phyloP scores from a whole-genome alignment of 2,329 filamentous ascomycete genomes.

The Colletotrichum tofieldiae region DNA sequence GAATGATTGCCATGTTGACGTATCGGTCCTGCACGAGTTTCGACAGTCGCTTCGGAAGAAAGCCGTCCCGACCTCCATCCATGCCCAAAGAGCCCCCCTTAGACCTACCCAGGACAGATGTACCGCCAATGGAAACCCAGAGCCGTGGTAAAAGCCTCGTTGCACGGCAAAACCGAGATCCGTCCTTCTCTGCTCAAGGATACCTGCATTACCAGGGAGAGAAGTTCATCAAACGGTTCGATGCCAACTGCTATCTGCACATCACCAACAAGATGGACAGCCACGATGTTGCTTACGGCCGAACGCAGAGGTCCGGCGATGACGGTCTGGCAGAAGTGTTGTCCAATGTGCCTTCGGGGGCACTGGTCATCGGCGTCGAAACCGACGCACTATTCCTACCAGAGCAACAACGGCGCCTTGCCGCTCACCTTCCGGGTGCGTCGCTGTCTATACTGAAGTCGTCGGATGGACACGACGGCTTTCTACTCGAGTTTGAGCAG shows the following conservation, averaged over 20 bases:
- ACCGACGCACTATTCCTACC: conserved; percentile 54
- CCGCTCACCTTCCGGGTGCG: conserved; percentile 49
- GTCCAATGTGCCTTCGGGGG: conserved; percentile 45
- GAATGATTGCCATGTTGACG: conserved; percentile 58
- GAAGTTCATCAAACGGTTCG: conserved; percentile 56
- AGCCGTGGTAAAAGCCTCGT: not conserved
- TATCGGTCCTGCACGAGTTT: conserved; percentile 55
- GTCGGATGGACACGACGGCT: conserved; percentile 54
- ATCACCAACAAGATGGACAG: conserved; percentile 56
- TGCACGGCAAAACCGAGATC: conserved; percentile 30
- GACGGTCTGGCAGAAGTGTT: conserved; percentile 46
- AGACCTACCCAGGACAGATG: conserved; percentile 62
- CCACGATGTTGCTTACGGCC: conserved; percentile 52
- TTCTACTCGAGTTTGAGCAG: conserved; percentile 55
- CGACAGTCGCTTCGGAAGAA: conserved; percentile 53
- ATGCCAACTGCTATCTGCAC: conserved; percentile 58
- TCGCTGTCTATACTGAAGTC: conserved; percentile 49
- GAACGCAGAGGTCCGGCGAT: conserved; percentile 56
- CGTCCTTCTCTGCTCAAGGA: conserved; percentile 53
- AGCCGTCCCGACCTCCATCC: conserved; percentile 69
- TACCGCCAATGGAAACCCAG: not conserved
- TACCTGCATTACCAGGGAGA: conserved; percentile 57
- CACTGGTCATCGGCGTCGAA: conserved; percentile 54
- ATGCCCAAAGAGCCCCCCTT: conserved; percentile 46
- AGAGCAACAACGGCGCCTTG: conserved; percentile 52